A percentile compares a stretch with the other conserved stretches of the same genome.
phyloP scores from a whole-genome alignment of 31 red algal species.

The Asparagopsis taxiformis region DNA sequence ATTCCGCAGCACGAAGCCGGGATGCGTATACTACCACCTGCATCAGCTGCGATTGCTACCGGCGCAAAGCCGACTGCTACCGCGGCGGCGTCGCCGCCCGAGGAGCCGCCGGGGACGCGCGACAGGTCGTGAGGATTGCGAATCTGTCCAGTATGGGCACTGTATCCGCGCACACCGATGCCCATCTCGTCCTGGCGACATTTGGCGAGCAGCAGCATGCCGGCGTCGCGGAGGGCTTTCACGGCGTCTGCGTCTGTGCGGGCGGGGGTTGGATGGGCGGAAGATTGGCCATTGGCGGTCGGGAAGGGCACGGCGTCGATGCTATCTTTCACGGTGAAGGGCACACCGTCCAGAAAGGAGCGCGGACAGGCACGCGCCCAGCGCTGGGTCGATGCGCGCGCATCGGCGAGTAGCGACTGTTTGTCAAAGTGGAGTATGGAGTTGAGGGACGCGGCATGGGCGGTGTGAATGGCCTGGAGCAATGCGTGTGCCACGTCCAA shows the following conservation, averaged over 20 bases:
- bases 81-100: conserved; percentile 74
- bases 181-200: not conserved
- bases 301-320: not conserved
- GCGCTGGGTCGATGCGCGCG: not conserved
- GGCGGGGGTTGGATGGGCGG: not conserved
- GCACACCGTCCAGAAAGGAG: not conserved
- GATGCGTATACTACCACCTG: conserved; percentile 67
- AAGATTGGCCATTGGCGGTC: not conserved
- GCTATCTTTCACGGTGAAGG: not conserved
- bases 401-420: not conserved
- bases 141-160: not conserved
- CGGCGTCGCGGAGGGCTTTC: not conserved
- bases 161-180: not conserved
- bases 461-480: not conserved
- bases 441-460: not conserved
- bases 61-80: conserved; percentile 64
- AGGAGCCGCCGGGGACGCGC: conserved; percentile 68
- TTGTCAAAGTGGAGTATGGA: not conserved
- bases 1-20: conserved; percentile 78
- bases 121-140: conserved; percentile 46
- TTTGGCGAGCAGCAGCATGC: not conserved
- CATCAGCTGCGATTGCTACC: conserved; percentile 55
- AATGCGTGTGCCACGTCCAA: not conserved
- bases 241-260: not conserved
- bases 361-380: not conserved